These are phyloP conservation scores for Cucumis sativus DNA, from an alignment of 306 rosid genomes.

Conservation along the genomic window Cucumber_9930_V3 NC_026656.2:16317501-16318000, in stretches of 20 bases:
- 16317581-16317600: not conserved
- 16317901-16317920: no score
- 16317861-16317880: no score
- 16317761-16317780: not conserved
- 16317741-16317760: not conserved
- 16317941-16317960: no score
- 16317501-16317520: slow-evolving; percentile 2
- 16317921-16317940: no score
- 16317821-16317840: not conserved
- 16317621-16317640: not conserved
- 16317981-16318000: no score
- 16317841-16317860: no score
- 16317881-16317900: no score
- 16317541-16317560: not conserved
- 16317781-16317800: not conserved
- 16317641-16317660: not conserved
- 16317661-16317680: not conserved
- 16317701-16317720: not conserved
- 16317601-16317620: not conserved
- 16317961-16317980: no score
- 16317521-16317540: not conserved
- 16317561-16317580: not conserved
- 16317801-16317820: not conserved
- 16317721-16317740: not conserved
- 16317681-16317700: not conserved